Conservation (phyloP, 2,329 filamentous ascomycete species). For the Scedosporium boydii region DNA sequence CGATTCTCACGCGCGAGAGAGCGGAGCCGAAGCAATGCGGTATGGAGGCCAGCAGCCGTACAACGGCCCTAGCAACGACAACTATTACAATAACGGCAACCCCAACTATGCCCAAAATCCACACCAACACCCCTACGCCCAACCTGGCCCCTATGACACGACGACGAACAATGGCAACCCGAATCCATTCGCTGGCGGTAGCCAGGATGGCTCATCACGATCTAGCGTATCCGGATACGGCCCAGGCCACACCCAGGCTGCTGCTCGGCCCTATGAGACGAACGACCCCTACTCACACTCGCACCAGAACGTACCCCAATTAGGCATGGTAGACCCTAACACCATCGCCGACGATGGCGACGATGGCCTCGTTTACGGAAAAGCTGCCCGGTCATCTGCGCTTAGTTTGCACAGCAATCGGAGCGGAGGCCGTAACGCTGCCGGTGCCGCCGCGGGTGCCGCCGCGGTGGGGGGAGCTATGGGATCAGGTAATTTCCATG, state of each 20-base stretch:
- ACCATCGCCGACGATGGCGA: conserved; percentile 82
- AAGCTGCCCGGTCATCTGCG: conserved; percentile 44
- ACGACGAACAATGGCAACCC: background rate
- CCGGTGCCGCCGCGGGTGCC: conserved; percentile 36
- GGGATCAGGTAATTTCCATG: conserved; percentile 6
- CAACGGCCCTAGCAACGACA: conserved; percentile 8
- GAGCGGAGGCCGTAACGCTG: conserved; percentile 17
- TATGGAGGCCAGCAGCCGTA: conserved; percentile 17
- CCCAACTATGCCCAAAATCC: conserved; percentile 8
- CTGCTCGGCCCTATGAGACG: conserved; percentile 41
- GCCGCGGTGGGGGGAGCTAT: conserved; percentile 30
- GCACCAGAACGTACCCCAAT: conserved; percentile 23
- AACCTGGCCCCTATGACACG: conserved; percentile 8
- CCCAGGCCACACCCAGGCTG: conserved; percentile 23
- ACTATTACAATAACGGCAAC: conserved; percentile 17
- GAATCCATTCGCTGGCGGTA: conserved; percentile 4
- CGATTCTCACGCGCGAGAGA: conserved; percentile 53
- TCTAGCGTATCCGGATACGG: conserved; percentile 31
- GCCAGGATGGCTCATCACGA: conserved; percentile 20
- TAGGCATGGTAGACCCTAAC: conserved; percentile 63
- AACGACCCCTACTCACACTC: conserved; percentile 45
- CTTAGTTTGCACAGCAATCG: conserved; percentile 34
- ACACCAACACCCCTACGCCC: conserved; percentile 9
- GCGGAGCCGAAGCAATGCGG: conserved; percentile 53
- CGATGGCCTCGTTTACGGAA: conserved; percentile 59